Evolutionary conservation across 331 rosid genomes (phyloP), one percentile per base, ranked within the genome.

Genomic region (Malus hybrid): DNA sequence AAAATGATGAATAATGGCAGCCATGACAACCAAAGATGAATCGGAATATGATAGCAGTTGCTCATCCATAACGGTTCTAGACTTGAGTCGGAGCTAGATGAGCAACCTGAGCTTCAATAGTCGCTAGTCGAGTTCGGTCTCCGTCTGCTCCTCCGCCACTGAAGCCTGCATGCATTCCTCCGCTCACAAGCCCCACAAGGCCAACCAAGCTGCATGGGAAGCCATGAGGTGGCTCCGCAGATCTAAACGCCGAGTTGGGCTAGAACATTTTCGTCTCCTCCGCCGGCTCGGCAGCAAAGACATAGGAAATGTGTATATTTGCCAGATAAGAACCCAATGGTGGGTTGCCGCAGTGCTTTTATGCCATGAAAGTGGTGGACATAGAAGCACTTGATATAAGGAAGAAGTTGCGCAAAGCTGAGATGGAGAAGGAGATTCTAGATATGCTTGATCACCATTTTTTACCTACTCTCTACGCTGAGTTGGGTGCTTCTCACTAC

Each of bases 341-440:
- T 77, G 68, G 97, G 94, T 22, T 84, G 60, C 84, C 93, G 1
- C 91, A 84, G 87, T 87, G 96, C 74, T 87, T 81, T 3, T 92
- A 91, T 42, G 99, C 99, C 28, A 91, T 94, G 99, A 94, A 94
- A 83, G 99, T 94, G 77, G 97, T 94, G 44, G 99, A 94, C 69
- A 82, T 91, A 77, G 97, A 94, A 75, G 99, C 99, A 2, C 86
- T 94, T 26, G 87, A 92, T 0, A 82, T 94, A 39, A 87, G 99
- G 81, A 94, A 94, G 42, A 94, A 94, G 65, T 73, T 86, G 2
- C 90, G 87, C 71, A 79, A 97, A 62, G 99, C 99, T 3, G 96
- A 90, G 7, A 91, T 86, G 99, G 99, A 94, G 85, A 94, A 85
- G 76, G 91, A 90, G 83, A 94, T 94, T 70, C 46, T 94, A 20